Percentiles rank a stretch among this genome's conserved stretches.
phyloP scores from a whole-genome alignment of 2,329 filamentous ascomycete genomes.

The Thielaviopsis euricoi region DNA sequence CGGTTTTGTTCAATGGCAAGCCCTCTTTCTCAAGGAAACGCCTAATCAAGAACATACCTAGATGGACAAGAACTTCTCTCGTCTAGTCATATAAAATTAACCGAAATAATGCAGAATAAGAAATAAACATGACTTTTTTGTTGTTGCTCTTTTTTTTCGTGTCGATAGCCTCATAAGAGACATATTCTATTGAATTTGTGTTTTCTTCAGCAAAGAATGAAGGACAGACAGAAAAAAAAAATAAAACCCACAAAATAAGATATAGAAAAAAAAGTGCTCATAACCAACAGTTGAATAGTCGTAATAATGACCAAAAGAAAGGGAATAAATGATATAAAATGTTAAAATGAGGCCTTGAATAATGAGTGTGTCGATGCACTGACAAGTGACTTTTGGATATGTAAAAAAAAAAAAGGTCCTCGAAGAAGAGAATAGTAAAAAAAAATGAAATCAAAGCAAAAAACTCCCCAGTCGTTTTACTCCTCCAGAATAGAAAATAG shows the following conservation, averaged over 20 bases:
- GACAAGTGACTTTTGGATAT: not conserved
- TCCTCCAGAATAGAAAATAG: conserved; percentile 1
- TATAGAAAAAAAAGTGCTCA: conserved; percentile 2
- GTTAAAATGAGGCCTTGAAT: conserved; percentile 1
- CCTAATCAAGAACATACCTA: no score
- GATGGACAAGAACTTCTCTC: no score
- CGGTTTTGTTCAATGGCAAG: no score
- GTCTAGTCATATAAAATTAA: not conserved
- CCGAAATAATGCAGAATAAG: not conserved
- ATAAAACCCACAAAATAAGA: not conserved
- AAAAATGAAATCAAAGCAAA: conserved; percentile 2
- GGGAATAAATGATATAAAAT: not conserved
- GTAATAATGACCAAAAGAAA: conserved; percentile 2
- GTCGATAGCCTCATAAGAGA: not conserved
- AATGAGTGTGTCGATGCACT: conserved; percentile 4
- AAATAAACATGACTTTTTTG: not conserved
- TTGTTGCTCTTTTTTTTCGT: not conserved
- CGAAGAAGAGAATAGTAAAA: not conserved
- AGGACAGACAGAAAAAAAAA: not conserved
- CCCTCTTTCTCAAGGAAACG: no score
- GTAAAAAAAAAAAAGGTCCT: conserved; percentile 1
- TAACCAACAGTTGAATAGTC: not conserved
- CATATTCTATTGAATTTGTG: not conserved
- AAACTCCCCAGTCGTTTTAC: conserved; percentile 8
- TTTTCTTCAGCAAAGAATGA: not conserved